Evolutionary conservation across 768 basidiomycete genomes (phyloP).

Genomic region (Lentinula sp.): DNA sequence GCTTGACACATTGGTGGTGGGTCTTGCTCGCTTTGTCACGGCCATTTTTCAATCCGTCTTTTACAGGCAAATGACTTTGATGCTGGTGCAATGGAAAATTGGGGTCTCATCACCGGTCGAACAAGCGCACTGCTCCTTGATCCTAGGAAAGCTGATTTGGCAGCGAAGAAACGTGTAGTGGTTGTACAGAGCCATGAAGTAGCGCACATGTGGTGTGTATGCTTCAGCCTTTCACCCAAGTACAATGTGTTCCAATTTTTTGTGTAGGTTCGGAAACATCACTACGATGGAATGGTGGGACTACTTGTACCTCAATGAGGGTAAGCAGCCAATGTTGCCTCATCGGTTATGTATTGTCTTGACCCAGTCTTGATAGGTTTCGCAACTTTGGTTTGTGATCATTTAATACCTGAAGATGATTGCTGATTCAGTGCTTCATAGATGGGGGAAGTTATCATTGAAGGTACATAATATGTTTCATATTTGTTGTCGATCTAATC

Average conservation of each 20-base stretch:
- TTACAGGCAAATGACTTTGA: conserved; percentile 57
- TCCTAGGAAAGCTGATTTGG: conserved; percentile 46
- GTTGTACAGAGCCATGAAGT: conserved; percentile 59
- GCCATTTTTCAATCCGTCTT: neutral
- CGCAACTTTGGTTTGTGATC: conserved; percentile 12
- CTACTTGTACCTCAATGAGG: conserved; percentile 50
- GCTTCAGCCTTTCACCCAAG: neutral
- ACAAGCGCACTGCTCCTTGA: conserved; percentile 62
- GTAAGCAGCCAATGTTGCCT: conserved; percentile 19
- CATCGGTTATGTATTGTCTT: neutral
- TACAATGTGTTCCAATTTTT: neutral
- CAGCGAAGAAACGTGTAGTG: conserved; percentile 54
- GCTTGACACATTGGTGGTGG: conserved; percentile 62
- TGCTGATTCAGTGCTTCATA: conserved; percentile 14
- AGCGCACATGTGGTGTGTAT: conserved; percentile 44
- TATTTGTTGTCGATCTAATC: neutral
- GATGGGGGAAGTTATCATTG: conserved; percentile 63
- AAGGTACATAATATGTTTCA: conserved; percentile 30
- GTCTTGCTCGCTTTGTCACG: conserved; percentile 7
- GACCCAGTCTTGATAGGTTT: conserved; percentile 8
- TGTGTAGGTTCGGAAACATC: conserved; percentile 58
- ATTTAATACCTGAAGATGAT: neutral
- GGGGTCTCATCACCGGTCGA: conserved; percentile 67
- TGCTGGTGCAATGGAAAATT: conserved; percentile 67
- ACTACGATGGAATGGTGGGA: conserved; percentile 64